A percentile compares a stretch with the other conserved stretches of the same genome.
Conservation (phyloP, 345 rosid species). For the Citrus reticulata region DNA sequence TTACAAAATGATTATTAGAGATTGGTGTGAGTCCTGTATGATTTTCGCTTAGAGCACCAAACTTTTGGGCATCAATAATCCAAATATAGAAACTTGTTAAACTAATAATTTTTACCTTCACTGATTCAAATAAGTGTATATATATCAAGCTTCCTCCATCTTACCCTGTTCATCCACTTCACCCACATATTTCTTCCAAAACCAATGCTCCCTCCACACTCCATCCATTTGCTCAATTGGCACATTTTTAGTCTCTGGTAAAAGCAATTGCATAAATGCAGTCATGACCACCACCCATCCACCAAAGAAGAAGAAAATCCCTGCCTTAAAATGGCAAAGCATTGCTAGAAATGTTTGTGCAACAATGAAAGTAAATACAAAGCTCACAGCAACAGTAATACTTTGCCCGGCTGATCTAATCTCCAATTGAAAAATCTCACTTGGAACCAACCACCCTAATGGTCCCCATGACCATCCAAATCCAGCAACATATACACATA, state of each 20-base stretch:
- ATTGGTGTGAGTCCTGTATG: not conserved
- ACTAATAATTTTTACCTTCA: not conserved
- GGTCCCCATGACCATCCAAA: conserved; percentile 60
- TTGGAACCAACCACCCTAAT: conserved; percentile 48
- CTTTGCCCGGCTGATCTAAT: conserved; percentile 45
- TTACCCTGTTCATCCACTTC: conserved; percentile 9
- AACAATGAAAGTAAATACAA: conserved; percentile 36
- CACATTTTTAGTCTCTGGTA: conserved; percentile 47
- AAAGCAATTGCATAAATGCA: conserved; percentile 28
- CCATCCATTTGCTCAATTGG: conserved; percentile 47
- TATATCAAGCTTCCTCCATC: not conserved
- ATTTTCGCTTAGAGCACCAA: not conserved
- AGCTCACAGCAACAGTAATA: conserved; percentile 40
- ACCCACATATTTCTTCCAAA: conserved; percentile 38
- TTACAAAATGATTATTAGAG: not conserved
- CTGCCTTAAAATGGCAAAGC: conserved; percentile 45
- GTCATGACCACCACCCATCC: conserved; percentile 48
- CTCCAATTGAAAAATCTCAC: conserved; percentile 46
- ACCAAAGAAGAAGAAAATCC: conserved; percentile 50
- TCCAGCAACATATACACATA: conserved; percentile 37
- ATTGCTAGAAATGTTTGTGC: conserved; percentile 38
- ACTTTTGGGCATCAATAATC: not conserved
- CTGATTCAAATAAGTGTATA: no score
- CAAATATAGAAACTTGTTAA: not conserved
- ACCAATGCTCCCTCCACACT: conserved; percentile 47